Conservation (phyloP, 192 early-diverging fungal genomes). For the Polychytrium aggregatum region DNA sequence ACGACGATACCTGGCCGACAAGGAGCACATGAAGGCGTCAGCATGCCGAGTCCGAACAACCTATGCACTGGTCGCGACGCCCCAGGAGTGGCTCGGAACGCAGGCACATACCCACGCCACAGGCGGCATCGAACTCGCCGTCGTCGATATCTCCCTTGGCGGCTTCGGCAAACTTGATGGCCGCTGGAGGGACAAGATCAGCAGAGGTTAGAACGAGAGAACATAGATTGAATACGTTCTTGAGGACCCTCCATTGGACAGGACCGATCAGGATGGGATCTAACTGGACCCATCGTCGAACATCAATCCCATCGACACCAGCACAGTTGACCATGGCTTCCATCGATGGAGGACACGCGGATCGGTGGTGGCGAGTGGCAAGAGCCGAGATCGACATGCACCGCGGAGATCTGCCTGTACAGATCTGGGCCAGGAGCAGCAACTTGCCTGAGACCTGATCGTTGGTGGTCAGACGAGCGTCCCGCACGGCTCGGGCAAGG, state of each 20-base stretch:
- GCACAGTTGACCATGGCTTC: too few relatives aligned
- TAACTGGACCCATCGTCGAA: too few relatives aligned
- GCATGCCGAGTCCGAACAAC: too few relatives aligned
- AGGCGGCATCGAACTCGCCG: constrained; percentile 66
- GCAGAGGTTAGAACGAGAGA: background rate
- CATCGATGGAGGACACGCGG: background rate
- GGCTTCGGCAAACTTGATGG: constrained; percentile 76
- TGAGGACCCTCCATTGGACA: too few relatives aligned
- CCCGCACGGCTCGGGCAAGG: constrained; percentile 68
- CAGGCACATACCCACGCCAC: constrained; percentile 73
- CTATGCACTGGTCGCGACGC: too few relatives aligned
- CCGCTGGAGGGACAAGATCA: constrained; percentile 38
- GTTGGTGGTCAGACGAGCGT: constrained; percentile 46
- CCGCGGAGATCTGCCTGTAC: too few relatives aligned
- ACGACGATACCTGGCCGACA: constrained; percentile 63
- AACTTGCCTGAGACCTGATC: constrained; percentile 78
- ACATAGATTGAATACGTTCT: too few relatives aligned
- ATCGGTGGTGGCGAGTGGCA: background rate
- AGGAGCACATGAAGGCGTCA: background rate
- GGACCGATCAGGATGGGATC: too few relatives aligned
- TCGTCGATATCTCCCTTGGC: constrained; percentile 47
- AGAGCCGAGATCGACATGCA: background rate
- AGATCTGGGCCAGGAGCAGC: background rate
- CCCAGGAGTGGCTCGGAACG: too few relatives aligned
- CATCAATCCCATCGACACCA: too few relatives aligned